These are phyloP conservation scores for Penicillium thymicola DNA, from an alignment of 2,329 filamentous ascomycete species.

Conservation along the genomic window DNA sequence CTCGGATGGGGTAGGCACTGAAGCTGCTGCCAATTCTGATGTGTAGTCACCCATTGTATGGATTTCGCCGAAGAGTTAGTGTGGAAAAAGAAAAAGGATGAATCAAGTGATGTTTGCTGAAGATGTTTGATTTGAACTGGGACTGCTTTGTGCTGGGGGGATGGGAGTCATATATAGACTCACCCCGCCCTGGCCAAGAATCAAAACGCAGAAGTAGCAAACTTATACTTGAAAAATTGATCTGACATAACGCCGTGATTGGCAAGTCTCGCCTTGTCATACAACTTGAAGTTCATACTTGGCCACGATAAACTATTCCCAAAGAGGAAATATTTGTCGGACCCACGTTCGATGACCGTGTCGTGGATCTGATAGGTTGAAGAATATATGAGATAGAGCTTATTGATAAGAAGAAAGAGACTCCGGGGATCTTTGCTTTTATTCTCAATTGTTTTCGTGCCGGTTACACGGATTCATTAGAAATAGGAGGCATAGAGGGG, in stretches of 20 bases:
- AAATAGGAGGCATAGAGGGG: neutral
- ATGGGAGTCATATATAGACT: neutral
- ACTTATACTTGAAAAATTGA: neutral
- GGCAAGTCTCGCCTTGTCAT: constrained; percentile 7
- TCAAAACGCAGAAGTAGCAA: neutral
- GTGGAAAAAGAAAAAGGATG: neutral
- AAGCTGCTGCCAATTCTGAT: neutral
- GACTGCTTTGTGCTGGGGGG: neutral
- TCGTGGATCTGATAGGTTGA: neutral
- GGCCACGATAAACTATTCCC: constrained; percentile 9
- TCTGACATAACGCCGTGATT: constrained; percentile 1
- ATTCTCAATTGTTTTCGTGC: no score
- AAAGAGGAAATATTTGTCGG: constrained; percentile 27
- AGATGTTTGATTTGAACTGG: neutral
- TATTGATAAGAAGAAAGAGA: neutral
- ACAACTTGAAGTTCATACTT: neutral
- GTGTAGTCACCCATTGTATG: constrained; percentile 23
- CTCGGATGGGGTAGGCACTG: neutral
- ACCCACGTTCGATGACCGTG: constrained; percentile 10
- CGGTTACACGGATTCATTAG: neutral
- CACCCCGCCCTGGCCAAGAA: neutral
- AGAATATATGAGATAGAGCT: neutral
- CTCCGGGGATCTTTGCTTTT: neutral
- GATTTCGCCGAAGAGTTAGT: neutral
- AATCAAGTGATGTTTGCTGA: neutral